Base-by-base conservation (phyloP, 2,329 filamentous ascomycete species). In the Xylaria polymorpha region DNA sequence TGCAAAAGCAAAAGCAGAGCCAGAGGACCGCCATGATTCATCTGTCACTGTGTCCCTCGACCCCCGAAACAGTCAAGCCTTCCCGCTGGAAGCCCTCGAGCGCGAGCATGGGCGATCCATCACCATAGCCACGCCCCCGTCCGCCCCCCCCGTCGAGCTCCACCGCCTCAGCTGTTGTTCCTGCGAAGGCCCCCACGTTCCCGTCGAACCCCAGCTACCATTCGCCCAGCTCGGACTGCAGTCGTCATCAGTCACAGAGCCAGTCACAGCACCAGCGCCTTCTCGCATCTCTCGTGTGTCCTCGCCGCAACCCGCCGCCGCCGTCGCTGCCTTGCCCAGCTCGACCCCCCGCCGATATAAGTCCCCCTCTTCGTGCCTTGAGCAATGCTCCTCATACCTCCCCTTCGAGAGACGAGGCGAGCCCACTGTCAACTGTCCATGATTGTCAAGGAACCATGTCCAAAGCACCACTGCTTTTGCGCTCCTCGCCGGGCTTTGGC, bases 401-500 rank as follows among this genome's bases (percentile, higher is more conserved):
- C 48, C n/a, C 25, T 56, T 58, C 37, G 39, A 29, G 44, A 65
- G 69, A 74, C 68, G 70, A 76, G 66, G 70, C 74, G 63, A 74
- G 70, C 67, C 56, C 64, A 57, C 51, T 65, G 62, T 66, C 74
- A 71, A 64, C 44, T 69, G 66, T 70, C 68, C 64, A 66, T 68
- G 64, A 72, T 44, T 60, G 59, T 68, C 66, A 62, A 69, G 69
- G 67, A 60, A 76, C 44, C 57, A 83, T 83, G 82, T 83, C 81
- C 60, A 82, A 82, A 77, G 81, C 85, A 70, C 87, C 87, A 67
- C 84, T 90, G 66, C 81, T 91, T 63, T 80, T 88, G 77, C 85
- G 87, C 69, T 87, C 87, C 59, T 87, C 87, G 72, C 87, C 88
- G 51, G 86, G 86, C 41, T 84, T 87, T 77, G 88, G 87, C 66